Conservation (phyloP, 2,329 filamentous ascomycete species). For the Neocatenulostroma microsporum region DNA sequence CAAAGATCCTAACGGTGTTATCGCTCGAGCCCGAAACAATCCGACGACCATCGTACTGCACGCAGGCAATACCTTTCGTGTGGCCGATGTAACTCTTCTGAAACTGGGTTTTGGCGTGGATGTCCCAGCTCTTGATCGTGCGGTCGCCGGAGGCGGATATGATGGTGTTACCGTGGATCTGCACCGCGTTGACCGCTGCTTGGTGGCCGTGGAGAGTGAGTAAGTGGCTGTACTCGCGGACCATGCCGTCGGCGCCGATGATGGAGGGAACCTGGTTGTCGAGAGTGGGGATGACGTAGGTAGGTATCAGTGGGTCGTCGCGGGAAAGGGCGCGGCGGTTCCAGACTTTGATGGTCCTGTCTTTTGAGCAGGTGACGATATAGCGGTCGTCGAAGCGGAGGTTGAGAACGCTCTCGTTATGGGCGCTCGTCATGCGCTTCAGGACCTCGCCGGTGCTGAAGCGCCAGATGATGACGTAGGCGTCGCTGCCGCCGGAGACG, state of each 20-base stretch:
- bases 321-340: slow-evolving; percentile 62
- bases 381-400: slow-evolving; percentile 86
- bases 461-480: slow-evolving; percentile 80
- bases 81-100: slow-evolving; percentile 76
- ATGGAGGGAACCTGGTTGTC: slow-evolving; percentile 34
- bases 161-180: slow-evolving; percentile 75
- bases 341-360: slow-evolving; percentile 95
- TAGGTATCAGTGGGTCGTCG: slow-evolving; percentile 32
- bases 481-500: slow-evolving; percentile 92
- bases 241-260: slow-evolving; percentile 39
- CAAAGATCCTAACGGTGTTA: slow-evolving; percentile 92
- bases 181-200: slow-evolving; percentile 92
- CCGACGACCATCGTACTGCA: slow-evolving; percentile 87
- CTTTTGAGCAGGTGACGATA: slow-evolving; percentile 93
- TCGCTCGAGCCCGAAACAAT: slow-evolving; percentile 96
- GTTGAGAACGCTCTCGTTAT: slow-evolving; percentile 86
- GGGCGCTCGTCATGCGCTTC: slow-evolving; percentile 66
- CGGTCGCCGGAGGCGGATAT: slow-evolving; percentile 94
- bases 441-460: slow-evolving; percentile 85
- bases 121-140: slow-evolving; percentile 90
- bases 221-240: slow-evolving; percentile 65
- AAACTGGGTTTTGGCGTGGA: slow-evolving; percentile 68
- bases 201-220: slow-evolving; percentile 71
- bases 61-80: slow-evolving; percentile 91
- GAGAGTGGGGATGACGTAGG: slow-evolving; percentile 30